Evolutionary conservation across 2,329 filamentous ascomycete genomes (phyloP), one percentile per base, ranked within the genome.

Genomic region (Pochonia chlamydosporia): DNA sequence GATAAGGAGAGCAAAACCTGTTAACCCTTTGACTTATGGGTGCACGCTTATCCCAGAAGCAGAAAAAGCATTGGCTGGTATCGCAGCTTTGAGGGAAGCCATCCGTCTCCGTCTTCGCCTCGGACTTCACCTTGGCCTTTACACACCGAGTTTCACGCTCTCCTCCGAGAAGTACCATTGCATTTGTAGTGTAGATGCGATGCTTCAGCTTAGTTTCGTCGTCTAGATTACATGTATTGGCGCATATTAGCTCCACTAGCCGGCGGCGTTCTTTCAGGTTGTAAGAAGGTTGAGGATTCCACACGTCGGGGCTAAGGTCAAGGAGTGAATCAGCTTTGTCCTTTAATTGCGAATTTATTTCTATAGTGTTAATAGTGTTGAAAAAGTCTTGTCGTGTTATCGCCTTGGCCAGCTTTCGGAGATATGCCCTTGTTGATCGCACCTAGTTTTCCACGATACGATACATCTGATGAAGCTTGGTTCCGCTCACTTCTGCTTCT

Each of bases 151-250:
- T 26, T 28, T 10, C 40, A 4, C 40, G 16, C 20, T 26, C 24
- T 42, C 3, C 28, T 25, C 23, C 33, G 9, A n/a, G 24, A 16
- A 16, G 25, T 18, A 46, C 23, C 24, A 40, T 30, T 28, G 44
- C 24, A 23, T 47, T 25, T 6, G 40, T 30, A 16, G 54, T 56
- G 2, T 42, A 36, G 8, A 48, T 40, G 24, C 40, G 40, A 28
- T 42, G 23, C 18, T 26, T 26, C 2, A 42, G 24, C 16, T 28
- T 42, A 20, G 9, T 28, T 16, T 30, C 18, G 8, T 43, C 41
- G 16, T 43, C 14, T 21, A 43, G 21, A 3, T 26, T 20, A 16
- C 25, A 3, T 3, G 25, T 31, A 30, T 36, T 11, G 16, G 33
- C 33, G 7, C 33, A 36, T 18, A 36, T 36, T 10, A 36, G 33